phyloP scores from a whole-genome alignment of 495 filamentous ascomycete species.

The Diplogelasinospora grovesii region DNA sequence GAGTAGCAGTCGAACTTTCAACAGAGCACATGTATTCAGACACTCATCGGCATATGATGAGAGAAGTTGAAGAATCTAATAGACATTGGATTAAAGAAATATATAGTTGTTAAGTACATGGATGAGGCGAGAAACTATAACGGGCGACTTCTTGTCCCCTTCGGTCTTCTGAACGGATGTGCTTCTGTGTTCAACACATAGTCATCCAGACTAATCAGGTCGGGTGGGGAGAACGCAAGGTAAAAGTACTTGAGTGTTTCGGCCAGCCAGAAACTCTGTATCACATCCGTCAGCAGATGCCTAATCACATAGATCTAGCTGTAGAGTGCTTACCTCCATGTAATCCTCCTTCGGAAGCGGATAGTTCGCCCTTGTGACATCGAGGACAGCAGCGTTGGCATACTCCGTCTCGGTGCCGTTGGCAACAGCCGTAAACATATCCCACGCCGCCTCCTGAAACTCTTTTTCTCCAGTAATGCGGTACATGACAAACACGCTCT shows the following conservation, averaged over 20 bases:
- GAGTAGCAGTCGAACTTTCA: too few species aligned
- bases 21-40: too few species aligned
- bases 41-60: too few species aligned
- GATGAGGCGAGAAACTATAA: too few species aligned
- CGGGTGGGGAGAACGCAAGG: constrained; percentile 62
- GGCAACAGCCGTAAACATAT: constrained; percentile 62
- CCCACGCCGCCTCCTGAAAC: constrained; percentile 62
- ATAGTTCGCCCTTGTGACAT: constrained; percentile 40
- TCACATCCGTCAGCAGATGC: constrained; percentile 35
- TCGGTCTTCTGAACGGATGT: constrained; percentile 41
- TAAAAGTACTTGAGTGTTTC: constrained; percentile 69
- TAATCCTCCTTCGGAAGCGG: constrained; percentile 31
- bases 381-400: constrained; percentile 55
- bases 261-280: constrained; percentile 51
- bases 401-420: constrained; percentile 52
- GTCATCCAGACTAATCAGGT: constrained; percentile 64
- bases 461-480: constrained; percentile 60
- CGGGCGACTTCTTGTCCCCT: background rate
- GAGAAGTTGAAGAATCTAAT: too few species aligned
- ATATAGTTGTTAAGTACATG: too few species aligned
- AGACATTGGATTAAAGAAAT: too few species aligned
- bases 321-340: constrained; percentile 33
- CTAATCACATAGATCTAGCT: background rate
- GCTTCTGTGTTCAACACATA: constrained; percentile 60
- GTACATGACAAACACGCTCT: constrained; percentile 66